Evolutionary conservation across 192 early-diverging fungal species (phyloP).

Genomic region (Chytriomyces hyalinus): DNA sequence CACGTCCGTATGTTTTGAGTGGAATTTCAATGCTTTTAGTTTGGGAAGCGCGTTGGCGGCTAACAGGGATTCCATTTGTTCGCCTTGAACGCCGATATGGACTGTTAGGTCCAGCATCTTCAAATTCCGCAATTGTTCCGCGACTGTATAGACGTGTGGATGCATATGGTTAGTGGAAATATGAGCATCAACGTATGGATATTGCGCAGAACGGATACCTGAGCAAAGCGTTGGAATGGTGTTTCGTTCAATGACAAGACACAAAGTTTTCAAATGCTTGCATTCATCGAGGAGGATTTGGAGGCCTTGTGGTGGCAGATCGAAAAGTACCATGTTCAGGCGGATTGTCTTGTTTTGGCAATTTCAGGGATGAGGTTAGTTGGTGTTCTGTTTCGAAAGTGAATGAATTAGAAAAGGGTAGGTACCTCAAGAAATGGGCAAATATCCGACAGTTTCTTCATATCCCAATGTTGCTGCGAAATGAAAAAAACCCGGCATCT

Average conservation of each 20-base stretch:
- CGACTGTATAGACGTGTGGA: slow-evolving; percentile 7
- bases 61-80: slow-evolving; percentile 36
- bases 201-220: slow-evolving; percentile 3
- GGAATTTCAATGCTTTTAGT: slow-evolving; percentile 53
- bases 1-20: slow-evolving; percentile 52
- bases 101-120: slow-evolving; percentile 50
- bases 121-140: slow-evolving; percentile 35
- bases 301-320: slow-evolving; percentile 44
- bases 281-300: slow-evolving; percentile 35
- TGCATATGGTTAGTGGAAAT: slow-evolving; percentile 1
- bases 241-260: slow-evolving; percentile 49
- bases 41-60: slow-evolving; percentile 27
- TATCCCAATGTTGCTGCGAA: slow-evolving; percentile 43
- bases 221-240: slow-evolving; percentile 37
- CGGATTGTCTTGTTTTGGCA: slow-evolving; percentile 35
- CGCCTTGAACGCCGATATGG: slow-evolving; percentile 52
- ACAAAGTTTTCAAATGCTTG: slow-evolving; percentile 39
- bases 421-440: slow-evolving; percentile 53
- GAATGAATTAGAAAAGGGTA: too few species aligned
- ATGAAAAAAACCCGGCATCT: neutral
- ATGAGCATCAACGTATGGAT: neutral
- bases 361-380: neutral
- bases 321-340: slow-evolving; percentile 58
- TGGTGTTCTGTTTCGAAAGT: neutral
- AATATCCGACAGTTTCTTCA: slow-evolving; percentile 34